A percentile compares a stretch with the other conserved stretches of the same genome.
These are phyloP conservation scores for Volvariella volvacea DNA, from an alignment of 1,284 basidiomycete genomes.

Conservation along the genomic window DNA sequence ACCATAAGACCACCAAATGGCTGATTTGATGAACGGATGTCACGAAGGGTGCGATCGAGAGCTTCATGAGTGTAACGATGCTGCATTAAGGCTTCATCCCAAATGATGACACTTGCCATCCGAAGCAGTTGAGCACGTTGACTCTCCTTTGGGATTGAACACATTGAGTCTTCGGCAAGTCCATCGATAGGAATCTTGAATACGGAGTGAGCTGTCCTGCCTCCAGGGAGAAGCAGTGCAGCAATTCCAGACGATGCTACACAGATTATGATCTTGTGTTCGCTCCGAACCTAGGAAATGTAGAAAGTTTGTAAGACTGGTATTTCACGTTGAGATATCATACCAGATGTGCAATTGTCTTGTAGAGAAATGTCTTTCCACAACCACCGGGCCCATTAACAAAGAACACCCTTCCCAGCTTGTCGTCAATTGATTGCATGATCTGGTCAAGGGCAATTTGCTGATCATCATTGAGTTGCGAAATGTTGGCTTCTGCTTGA, in stretches of 20 bases:
- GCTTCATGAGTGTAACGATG: constrained; percentile 22
- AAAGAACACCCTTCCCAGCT: constrained; percentile 17
- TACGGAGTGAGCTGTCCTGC: constrained; percentile 28
- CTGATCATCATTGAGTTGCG: constrained; percentile 32
- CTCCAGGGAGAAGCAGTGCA: constrained; percentile 25
- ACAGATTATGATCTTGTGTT: constrained; percentile 27
- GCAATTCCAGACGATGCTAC: constrained; percentile 32
- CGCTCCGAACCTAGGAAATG: background rate
- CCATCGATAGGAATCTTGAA: constrained; percentile 34
- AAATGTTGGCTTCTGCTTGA: constrained; percentile 10
- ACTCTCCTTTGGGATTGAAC: constrained; percentile 21
- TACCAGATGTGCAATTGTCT: constrained; percentile 14
- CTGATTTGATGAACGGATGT: constrained; percentile 17
- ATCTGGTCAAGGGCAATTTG: constrained; percentile 24
- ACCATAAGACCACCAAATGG: constrained; percentile 36
- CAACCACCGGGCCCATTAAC: constrained; percentile 18
- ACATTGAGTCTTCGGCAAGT: constrained; percentile 21
- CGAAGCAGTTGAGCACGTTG: constrained; percentile 19
- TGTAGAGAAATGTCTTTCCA: constrained; percentile 18
- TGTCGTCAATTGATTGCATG: constrained; percentile 18
- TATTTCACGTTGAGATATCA: too few relatives aligned
- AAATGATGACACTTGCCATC: constrained; percentile 22
- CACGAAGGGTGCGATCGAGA: constrained; percentile 24
- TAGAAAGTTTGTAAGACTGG: too few relatives aligned
- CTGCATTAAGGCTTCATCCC: constrained; percentile 32